A percentile compares a stretch with the other conserved stretches of the same genome.
These are phyloP conservation scores for Myochromella boudieri DNA, from an alignment of 768 basidiomycete genomes.

Conservation along the genomic window DNA sequence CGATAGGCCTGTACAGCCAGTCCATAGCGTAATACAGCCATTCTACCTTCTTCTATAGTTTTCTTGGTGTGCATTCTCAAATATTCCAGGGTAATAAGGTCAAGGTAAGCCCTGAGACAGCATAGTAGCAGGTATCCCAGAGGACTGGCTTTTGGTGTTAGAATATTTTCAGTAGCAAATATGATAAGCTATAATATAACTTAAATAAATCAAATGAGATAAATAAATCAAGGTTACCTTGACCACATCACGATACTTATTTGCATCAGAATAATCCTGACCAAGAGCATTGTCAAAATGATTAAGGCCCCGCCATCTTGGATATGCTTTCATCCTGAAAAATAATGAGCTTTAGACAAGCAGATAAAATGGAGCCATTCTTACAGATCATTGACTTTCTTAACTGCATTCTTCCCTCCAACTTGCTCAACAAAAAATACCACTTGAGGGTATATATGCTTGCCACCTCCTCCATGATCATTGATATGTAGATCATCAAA, in stretches of 20 bases:
- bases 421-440: no score
- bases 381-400: neutral
- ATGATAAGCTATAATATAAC: slow-evolving; percentile 6
- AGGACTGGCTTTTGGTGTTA: slow-evolving; percentile 4
- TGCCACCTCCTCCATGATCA: slow-evolving; percentile 20
- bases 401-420: neutral
- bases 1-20: no score
- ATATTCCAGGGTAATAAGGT: slow-evolving; percentile 18
- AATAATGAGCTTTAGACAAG: neutral
- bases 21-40: no score
- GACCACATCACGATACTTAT: neutral
- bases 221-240: neutral
- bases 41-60: slow-evolving; percentile 25
- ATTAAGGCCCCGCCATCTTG: neutral
- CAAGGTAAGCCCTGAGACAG: slow-evolving; percentile 20
- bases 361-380: neutral
- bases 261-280: neutral
- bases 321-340: neutral
- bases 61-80: slow-evolving; percentile 29
- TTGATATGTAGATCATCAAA: slow-evolving; percentile 28
- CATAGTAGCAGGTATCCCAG: slow-evolving; percentile 20
- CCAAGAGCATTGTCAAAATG: neutral
- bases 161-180: slow-evolving; percentile 14
- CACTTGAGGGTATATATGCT: slow-evolving; percentile 23
- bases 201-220: neutral